A percentile compares a stretch with the other conserved stretches of the same genome.
These are phyloP conservation scores for Termitomyces eurrhizus DNA, from an alignment of 768 basidiomycete species.

Conservation along the genomic window DNA sequence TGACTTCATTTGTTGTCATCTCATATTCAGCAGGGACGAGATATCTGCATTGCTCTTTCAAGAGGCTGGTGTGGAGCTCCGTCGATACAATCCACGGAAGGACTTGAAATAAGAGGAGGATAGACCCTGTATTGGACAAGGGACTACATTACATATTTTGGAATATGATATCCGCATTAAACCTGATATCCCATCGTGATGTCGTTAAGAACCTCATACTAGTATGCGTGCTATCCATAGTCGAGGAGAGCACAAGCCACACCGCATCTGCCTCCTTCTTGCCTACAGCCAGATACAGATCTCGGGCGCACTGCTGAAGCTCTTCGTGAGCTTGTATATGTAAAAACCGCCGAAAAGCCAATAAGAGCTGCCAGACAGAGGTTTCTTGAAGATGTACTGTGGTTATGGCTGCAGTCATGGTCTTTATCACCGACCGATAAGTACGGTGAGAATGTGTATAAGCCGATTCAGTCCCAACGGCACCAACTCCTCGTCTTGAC, in stretches of 20 bases:
- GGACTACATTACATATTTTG: slow-evolving; percentile 5
- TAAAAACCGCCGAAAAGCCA: slow-evolving; percentile 77
- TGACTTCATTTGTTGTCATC: background rate
- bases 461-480: slow-evolving; percentile 61
- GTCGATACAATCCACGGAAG: slow-evolving; percentile 54
- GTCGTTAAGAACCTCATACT: slow-evolving; percentile 49
- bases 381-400: slow-evolving; percentile 69
- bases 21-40: slow-evolving; percentile 55
- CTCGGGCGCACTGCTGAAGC: slow-evolving; percentile 61
- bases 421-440: slow-evolving; percentile 70
- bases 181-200: slow-evolving; percentile 59
- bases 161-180: slow-evolving; percentile 37
- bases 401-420: slow-evolving; percentile 63
- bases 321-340: slow-evolving; percentile 64
- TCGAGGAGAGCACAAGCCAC: slow-evolving; percentile 72
- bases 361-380: slow-evolving; percentile 76
- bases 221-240: slow-evolving; percentile 37
- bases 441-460: slow-evolving; percentile 81
- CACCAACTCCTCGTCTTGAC: slow-evolving; percentile 45
- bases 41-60: slow-evolving; percentile 75
- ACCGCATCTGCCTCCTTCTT: slow-evolving; percentile 73
- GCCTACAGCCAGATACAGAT: slow-evolving; percentile 59
- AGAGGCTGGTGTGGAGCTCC: slow-evolving; percentile 78
- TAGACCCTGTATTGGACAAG: background rate
- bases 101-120: slow-evolving; percentile 19